Conservation (phyloP, 2,329 filamentous ascomycete genomes). For the Leptographium wingfieldii region DNA sequence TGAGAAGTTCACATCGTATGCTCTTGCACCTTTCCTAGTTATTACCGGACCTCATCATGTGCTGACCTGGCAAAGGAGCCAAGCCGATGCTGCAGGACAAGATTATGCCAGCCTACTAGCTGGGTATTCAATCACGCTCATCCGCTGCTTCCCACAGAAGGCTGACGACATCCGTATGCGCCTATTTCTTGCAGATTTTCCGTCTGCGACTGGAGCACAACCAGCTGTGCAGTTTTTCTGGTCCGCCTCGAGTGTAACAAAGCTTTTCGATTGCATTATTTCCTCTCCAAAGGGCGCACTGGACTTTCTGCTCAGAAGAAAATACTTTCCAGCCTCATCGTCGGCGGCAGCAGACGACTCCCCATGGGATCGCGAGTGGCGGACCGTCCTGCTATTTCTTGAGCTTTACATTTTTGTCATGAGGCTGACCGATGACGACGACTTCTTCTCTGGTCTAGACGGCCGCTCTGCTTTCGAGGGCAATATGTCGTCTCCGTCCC, state of each 20-base stretch:
- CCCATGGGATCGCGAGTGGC: conserved; percentile 60
- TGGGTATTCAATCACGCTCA: conserved; percentile 72
- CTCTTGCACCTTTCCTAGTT: conserved; percentile 1
- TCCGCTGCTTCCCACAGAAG: conserved; percentile 70
- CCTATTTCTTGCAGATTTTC: conserved; percentile 65
- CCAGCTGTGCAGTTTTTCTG: conserved; percentile 79
- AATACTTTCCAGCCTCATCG: conserved; percentile 7
- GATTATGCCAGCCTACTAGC: conserved; percentile 63
- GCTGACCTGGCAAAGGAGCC: conserved; percentile 1
- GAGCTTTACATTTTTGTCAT: conserved; percentile 90
- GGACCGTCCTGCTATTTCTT: conserved; percentile 76
- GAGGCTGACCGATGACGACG: conserved; percentile 89
- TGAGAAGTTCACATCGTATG: conserved; percentile 26
- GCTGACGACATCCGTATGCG: conserved; percentile 92
- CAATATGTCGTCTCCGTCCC: conserved; percentile 25
- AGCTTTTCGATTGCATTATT: conserved; percentile 23
- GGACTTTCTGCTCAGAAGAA: conserved; percentile 16
- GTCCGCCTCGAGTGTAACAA: conserved; percentile 42
- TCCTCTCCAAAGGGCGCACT: conserved; percentile 19
- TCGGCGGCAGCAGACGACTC: conserved; percentile 13
- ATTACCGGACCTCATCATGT: not conserved
- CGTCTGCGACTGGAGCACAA: conserved; percentile 25
- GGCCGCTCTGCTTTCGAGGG: not conserved
- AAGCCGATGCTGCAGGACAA: not conserved
- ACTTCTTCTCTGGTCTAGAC: conserved; percentile 59